Evolutionary conservation across 2,329 filamentous ascomycete genomes (phyloP).

Genomic region (Colletotrichum liaoningense): DNA sequence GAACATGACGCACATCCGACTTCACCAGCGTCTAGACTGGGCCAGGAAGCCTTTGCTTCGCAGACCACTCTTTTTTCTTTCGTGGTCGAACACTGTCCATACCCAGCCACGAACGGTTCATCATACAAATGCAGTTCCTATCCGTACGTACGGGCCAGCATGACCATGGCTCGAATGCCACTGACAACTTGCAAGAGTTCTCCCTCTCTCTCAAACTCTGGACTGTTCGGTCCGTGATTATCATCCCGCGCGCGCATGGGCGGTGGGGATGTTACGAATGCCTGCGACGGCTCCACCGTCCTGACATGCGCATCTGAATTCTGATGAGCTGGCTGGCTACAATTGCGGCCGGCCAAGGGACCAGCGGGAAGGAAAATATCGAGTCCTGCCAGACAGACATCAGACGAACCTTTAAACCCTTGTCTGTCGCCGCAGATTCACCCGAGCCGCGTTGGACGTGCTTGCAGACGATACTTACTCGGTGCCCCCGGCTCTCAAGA

Average conservation of each 20-base stretch:
- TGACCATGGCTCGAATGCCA: conserved; percentile 1
- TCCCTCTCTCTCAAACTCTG: not conserved
- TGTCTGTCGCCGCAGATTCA: conserved; percentile 13
- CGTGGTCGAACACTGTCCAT: too few species aligned
- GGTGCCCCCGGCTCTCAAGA: not conserved
- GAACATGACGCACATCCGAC: conserved; percentile 24
- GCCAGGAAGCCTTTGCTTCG: not conserved
- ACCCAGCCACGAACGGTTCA: too few species aligned
- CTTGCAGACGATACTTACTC: not conserved
- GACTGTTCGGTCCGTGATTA: conserved; percentile 26
- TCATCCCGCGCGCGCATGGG: conserved; percentile 33
- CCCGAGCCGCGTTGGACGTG: conserved; percentile 10
- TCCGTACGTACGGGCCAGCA: not conserved
- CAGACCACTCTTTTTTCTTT: not conserved
- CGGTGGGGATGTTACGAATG: conserved; percentile 32
- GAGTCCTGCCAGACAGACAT: conserved; percentile 28
- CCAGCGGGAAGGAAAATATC: conserved; percentile 4
- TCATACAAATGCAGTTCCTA: not conserved
- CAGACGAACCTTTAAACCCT: conserved; percentile 27
- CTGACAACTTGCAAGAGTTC: conserved; percentile 1
- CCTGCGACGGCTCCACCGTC: conserved; percentile 32
- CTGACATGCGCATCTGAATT: conserved; percentile 34
- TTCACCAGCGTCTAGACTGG: conserved; percentile 23
- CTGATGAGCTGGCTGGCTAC: conserved; percentile 15
- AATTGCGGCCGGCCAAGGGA: conserved; percentile 11